These are phyloP conservation scores for Gloeophyllum trabeum DNA, from an alignment of 768 basidiomycete genomes.

Conservation along the genomic window DNA sequence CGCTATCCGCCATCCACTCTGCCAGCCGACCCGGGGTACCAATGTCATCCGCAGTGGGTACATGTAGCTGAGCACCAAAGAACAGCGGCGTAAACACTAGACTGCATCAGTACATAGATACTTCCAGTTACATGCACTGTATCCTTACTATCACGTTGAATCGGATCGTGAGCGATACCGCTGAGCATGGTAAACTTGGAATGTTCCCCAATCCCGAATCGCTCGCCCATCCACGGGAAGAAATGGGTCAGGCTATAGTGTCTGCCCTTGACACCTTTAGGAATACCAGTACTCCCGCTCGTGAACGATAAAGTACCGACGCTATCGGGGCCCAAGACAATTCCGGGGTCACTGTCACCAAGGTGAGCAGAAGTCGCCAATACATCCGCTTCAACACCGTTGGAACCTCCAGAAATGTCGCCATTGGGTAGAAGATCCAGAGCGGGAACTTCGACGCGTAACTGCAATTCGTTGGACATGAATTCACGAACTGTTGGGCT, in stretches of 20 bases:
- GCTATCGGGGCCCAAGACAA: constrained; percentile 89
- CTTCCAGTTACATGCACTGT: too few relatives aligned
- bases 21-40: constrained; percentile 93
- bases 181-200: constrained; percentile 97
- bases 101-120: background rate
- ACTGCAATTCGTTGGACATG: constrained; percentile 63
- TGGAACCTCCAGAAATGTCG: constrained; percentile 50
- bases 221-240: constrained; percentile 98
- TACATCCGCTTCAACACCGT: constrained; percentile 38
- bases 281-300: constrained; percentile 94
- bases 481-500: constrained; percentile 76
- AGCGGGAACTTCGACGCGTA: constrained; percentile 87
- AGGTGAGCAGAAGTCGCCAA: constrained; percentile 42
- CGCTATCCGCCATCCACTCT: constrained; percentile 93
- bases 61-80: constrained; percentile 90
- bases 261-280: constrained; percentile 93
- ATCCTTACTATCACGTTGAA: constrained; percentile 91
- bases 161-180: constrained; percentile 98
- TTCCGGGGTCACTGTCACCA: constrained; percentile 63
- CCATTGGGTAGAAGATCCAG: constrained; percentile 64
- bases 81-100: constrained; percentile 97
- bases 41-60: constrained; percentile 95
- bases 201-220: constrained; percentile 60
- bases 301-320: constrained; percentile 94
- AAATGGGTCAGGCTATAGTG: constrained; percentile 97